These are phyloP conservation scores for Dioszegia crocea DNA, from an alignment of 768 basidiomycete genomes.

Conservation along the genomic window DNA sequence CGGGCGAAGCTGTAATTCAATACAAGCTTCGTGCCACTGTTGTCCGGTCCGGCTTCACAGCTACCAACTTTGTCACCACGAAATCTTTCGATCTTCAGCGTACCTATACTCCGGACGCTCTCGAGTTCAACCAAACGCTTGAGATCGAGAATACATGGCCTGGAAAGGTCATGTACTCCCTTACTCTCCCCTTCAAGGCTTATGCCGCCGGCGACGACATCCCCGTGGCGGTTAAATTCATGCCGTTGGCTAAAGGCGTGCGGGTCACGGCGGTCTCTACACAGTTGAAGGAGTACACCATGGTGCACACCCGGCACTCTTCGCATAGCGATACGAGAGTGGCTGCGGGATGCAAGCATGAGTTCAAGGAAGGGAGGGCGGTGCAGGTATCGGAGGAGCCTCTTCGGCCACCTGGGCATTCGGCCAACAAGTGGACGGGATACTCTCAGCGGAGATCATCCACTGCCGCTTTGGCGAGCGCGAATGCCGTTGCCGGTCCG, in stretches of 20 bases:
- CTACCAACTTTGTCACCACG: slow-evolving; percentile 62
- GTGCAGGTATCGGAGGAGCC: slow-evolving; percentile 6
- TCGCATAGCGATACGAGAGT: slow-evolving; percentile 61
- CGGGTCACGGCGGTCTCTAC: slow-evolving; percentile 64
- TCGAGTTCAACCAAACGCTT: slow-evolving; percentile 92
- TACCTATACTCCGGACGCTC: slow-evolving; percentile 70
- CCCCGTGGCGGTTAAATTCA: slow-evolving; percentile 77
- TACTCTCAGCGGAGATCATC: background rate
- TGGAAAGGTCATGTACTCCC: slow-evolving; percentile 88
- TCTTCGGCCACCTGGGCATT: background rate
- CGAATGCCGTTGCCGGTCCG: background rate
- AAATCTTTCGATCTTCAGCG: slow-evolving; percentile 66
- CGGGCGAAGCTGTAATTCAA: slow-evolving; percentile 59
- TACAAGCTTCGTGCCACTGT: slow-evolving; percentile 88
- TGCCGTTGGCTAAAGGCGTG: slow-evolving; percentile 79
- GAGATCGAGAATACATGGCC: slow-evolving; percentile 94
- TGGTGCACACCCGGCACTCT: slow-evolving; percentile 61
- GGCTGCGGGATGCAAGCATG: slow-evolving; percentile 64
- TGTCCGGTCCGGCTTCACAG: slow-evolving; percentile 69
- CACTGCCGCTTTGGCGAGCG: background rate
- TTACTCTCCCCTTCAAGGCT: slow-evolving; percentile 87
- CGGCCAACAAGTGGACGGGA: background rate
- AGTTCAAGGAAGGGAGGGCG: slow-evolving; percentile 59
- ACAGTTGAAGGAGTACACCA: slow-evolving; percentile 64
- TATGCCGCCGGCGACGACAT: slow-evolving; percentile 86